phyloP scores from a whole-genome alignment of 2,329 filamentous ascomycete genomes.

The Exophiala oligosperma region DNA sequence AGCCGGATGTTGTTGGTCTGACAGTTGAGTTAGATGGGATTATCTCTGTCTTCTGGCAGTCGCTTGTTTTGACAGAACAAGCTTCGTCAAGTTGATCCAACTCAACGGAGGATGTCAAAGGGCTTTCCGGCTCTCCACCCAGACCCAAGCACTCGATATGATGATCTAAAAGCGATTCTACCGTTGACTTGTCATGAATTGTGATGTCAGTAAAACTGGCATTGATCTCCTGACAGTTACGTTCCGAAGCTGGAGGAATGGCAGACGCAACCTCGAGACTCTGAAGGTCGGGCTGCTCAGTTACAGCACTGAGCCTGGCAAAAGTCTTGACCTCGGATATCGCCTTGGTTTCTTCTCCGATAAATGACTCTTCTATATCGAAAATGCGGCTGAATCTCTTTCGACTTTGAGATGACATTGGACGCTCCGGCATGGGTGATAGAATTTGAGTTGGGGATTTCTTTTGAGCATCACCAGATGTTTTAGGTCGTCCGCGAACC shows the following conservation, averaged over 20 bases:
- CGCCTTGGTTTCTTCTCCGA: slow-evolving; percentile 3
- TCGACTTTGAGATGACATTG: slow-evolving; percentile 32
- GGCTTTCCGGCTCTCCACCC: slow-evolving; percentile 5
- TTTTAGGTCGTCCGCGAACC: slow-evolving; percentile 19
- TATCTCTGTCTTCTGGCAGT: slow-evolving; percentile 8
- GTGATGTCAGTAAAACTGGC: slow-evolving; percentile 13
- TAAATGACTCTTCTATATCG: slow-evolving; percentile 27
- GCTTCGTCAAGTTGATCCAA: not conserved
- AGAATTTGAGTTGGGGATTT: slow-evolving; percentile 27
- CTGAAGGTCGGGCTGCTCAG: slow-evolving; percentile 17
- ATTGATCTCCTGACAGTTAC: not conserved
- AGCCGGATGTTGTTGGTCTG: slow-evolving; percentile 20
- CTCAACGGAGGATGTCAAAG: not conserved
- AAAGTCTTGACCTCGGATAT: slow-evolving; percentile 12
- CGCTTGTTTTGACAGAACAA: slow-evolving; percentile 4
- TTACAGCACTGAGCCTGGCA: slow-evolving; percentile 17
- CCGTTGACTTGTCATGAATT: slow-evolving; percentile 28
- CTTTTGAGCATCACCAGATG: slow-evolving; percentile 23
- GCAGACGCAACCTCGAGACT: not conserved
- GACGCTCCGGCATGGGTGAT: slow-evolving; percentile 33
- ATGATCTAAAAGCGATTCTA: slow-evolving; percentile 30
- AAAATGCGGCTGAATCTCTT: slow-evolving; percentile 35
- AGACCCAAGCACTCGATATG: slow-evolving; percentile 31
- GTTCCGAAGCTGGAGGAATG: not conserved
- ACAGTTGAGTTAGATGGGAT: slow-evolving; percentile 1